A percentile compares a stretch with the other conserved stretches of the same genome.
These are phyloP conservation scores for Saururus chinensis DNA, from an alignment of 164 flowering plant genomes.

Conservation along the genomic window DNA sequence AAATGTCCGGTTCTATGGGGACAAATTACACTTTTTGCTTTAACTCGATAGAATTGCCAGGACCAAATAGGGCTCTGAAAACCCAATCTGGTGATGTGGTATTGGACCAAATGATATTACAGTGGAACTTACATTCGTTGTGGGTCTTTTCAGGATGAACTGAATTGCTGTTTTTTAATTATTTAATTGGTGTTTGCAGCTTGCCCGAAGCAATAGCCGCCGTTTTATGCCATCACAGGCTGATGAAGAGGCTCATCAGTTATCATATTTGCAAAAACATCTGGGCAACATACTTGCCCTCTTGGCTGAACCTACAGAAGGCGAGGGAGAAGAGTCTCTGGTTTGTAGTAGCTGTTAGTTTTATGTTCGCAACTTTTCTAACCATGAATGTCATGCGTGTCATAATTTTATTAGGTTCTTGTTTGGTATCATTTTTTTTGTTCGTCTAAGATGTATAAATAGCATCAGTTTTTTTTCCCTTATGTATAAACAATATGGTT, in stretches of 20 bases:
- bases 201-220: slow-evolving; percentile 90
- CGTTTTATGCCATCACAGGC: slow-evolving; percentile 89
- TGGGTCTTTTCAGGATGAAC: background rate
- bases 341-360: slow-evolving; percentile 25
- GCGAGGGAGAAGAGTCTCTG: slow-evolving; percentile 81
- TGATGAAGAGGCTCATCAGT: slow-evolving; percentile 96
- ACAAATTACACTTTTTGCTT: too few relatives aligned
- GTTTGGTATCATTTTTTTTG: background rate
- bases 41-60: too few relatives aligned
- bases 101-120: background rate
- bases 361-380: slow-evolving; percentile 1
- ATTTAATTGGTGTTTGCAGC: slow-evolving; percentile 34
- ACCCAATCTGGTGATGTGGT: background rate
- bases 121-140: background rate
- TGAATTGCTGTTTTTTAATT: too few relatives aligned
- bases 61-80: background rate
- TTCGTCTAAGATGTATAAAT: background rate
- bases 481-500: too few relatives aligned
- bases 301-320: slow-evolving; percentile 74
- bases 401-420: background rate
- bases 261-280: slow-evolving; percentile 91
- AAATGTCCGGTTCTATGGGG: too few relatives aligned
- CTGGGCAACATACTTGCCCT: slow-evolving; percentile 78
- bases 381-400: background rate
- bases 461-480: background rate